Base-by-base conservation (phyloP, 192 early-diverging fungal genomes). In the Backusella parvicylindrica region DNA sequence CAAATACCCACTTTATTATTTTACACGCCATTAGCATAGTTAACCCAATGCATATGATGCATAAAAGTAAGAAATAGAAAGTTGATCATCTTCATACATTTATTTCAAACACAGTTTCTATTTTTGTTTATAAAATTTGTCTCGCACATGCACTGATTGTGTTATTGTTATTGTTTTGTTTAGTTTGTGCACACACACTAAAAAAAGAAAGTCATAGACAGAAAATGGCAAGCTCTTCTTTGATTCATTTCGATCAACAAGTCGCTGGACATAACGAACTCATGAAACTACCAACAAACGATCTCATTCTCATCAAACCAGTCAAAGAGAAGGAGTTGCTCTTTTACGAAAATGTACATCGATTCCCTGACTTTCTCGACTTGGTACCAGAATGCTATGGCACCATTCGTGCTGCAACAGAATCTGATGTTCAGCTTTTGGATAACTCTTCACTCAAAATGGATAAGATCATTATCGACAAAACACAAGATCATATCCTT, bases 241-340 rank as follows among this genome's bases (percentile, higher is more conserved):
- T 67, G n/a, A 31, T 75, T 82, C 83, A 82, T 12, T 89, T 93
- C 40, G 81, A 86, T 53, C 81, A 88, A 71, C 96, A 97, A 84
- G 88, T 97, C 18, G 94, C 92, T 16, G 95, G 96, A 0, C 96
- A 96, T 74, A 88, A 88, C 36, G 86, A 87, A 32, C 81, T 93
- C 3, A 74, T 96, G 37, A 81, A 83, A 11, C 78, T 86, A 32
- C 86, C 88, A 15, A 89, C 88, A 23, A 82, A 85, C 36, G 90
- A 89, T 40, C 60, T 84, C 18, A 84, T 92, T 56, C 73, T 97
- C 6, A 81, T 92, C 56, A 97, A 97, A 77, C 91, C 90, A 32
- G 84, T 86, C 36, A 80, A 84, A 37, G 66, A 76, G 38, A 84
- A 82, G 49, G 96, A 97, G 80, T 81, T 84, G 21, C 71, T 77